Conservation (phyloP, 208 protist species). For the Vickermania spadyakhi region DNA sequence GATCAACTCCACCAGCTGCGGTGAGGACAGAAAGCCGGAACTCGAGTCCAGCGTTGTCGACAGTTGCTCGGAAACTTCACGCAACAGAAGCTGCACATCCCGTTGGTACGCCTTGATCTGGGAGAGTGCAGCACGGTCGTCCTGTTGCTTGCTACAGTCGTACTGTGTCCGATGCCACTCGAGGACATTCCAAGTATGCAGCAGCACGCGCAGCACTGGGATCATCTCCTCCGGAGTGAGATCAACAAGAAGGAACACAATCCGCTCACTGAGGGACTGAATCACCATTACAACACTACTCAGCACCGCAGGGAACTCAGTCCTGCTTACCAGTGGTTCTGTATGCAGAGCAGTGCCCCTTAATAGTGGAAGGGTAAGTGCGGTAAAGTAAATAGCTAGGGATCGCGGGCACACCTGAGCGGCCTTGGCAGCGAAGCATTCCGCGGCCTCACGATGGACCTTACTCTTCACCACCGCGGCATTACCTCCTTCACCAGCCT, state of each 20-base stretch:
- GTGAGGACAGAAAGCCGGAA: background rate
- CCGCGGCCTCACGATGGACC: background rate
- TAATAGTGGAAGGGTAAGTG: conserved; percentile 10
- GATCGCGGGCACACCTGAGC: conserved; percentile 40
- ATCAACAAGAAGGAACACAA: conserved; percentile 70
- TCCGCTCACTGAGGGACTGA: conserved; percentile 44
- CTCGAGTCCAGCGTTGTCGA: background rate
- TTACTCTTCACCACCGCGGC: background rate
- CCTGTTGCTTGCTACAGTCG: too few relatives aligned
- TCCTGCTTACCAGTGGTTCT: background rate
- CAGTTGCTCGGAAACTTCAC: background rate
- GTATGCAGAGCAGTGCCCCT: background rate
- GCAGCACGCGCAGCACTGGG: conserved; percentile 55
- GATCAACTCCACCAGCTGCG: background rate
- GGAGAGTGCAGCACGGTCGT: background rate
- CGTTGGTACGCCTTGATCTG: background rate
- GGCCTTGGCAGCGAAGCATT: background rate
- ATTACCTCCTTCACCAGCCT: background rate
- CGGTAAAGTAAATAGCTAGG: conserved; percentile 59
- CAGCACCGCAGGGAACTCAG: conserved; percentile 5
- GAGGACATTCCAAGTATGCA: conserved; percentile 9
- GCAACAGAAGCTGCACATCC: background rate
- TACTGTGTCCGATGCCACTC: background rate
- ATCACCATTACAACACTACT: conserved; percentile 20
- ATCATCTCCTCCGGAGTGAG: conserved; percentile 73